phyloP scores from a whole-genome alignment of 176 grass and related monocot species.

The Paspalum vaginatum region DNA sequence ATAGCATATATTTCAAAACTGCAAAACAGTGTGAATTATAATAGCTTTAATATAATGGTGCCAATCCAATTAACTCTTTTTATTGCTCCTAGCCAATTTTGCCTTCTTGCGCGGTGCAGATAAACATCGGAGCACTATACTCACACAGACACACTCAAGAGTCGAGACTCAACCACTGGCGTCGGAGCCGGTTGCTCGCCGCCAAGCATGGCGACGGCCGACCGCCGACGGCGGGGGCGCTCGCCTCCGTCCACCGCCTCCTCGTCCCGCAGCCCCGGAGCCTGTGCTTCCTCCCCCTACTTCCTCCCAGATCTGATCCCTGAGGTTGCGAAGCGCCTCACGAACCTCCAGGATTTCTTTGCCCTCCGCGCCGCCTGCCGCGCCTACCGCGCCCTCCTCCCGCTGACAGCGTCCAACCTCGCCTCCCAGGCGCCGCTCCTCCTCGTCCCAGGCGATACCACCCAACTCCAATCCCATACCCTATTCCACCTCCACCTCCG shows the following conservation, averaged over 20 bases:
- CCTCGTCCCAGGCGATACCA: slow-evolving; percentile 30
- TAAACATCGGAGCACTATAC: too few species aligned
- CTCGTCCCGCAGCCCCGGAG: background rate
- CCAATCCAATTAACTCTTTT: too few species aligned
- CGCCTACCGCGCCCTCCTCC: slow-evolving; percentile 38
- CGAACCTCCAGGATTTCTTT: slow-evolving; percentile 51
- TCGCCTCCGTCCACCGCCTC: background rate
- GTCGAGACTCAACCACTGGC: too few species aligned
- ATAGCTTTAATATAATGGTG: too few species aligned
- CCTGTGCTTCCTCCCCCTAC: background rate
- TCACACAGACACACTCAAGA: too few species aligned
- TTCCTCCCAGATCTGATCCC: slow-evolving; percentile 44
- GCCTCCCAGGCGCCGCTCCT: slow-evolving; percentile 45
- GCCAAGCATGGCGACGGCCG: background rate
- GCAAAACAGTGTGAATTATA: too few species aligned
- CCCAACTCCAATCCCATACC: slow-evolving; percentile 25
- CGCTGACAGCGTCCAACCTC: slow-evolving; percentile 23
- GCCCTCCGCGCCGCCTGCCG: slow-evolving; percentile 50
- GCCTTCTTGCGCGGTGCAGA: too few species aligned
- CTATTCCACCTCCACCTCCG: slow-evolving; percentile 21
- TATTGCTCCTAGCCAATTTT: too few species aligned
- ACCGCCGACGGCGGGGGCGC: background rate
- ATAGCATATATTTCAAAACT: too few species aligned
- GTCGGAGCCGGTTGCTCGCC: too few species aligned
- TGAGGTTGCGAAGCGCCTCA: slow-evolving; percentile 37